Conservation (phyloP, 2,329 filamentous ascomycete genomes). For the Hypocrella siamensis region DNA sequence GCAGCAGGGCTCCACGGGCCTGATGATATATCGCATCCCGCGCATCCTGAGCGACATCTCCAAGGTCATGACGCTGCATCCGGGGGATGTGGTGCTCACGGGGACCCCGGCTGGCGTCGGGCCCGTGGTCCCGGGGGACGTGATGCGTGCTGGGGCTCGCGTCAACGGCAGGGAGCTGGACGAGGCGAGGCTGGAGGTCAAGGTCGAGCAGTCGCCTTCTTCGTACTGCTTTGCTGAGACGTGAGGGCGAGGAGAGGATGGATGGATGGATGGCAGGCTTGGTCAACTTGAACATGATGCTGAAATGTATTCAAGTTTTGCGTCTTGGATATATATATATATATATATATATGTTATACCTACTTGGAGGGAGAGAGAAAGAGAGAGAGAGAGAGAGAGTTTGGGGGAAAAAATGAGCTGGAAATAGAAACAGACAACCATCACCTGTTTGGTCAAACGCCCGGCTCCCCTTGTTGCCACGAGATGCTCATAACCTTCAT, state of each 20-base stretch:
- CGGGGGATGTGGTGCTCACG: slow-evolving; percentile 88
- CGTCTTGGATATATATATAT: background rate
- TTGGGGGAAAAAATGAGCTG: background rate
- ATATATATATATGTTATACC: background rate
- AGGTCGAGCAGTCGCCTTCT: slow-evolving; percentile 63
- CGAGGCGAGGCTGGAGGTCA: slow-evolving; percentile 71
- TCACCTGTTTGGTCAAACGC: background rate
- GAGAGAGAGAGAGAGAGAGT: background rate
- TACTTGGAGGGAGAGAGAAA: no score
- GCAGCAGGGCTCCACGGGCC: slow-evolving; percentile 76
- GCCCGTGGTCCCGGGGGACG: slow-evolving; percentile 66
- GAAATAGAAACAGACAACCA: background rate
- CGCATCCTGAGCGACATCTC: slow-evolving; percentile 81
- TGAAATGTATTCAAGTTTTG: background rate
- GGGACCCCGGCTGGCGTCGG: slow-evolving; percentile 95
- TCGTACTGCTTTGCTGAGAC: slow-evolving; percentile 66
- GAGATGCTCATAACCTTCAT: no score
- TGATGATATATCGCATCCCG: slow-evolving; percentile 90
- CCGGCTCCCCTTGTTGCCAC: background rate
- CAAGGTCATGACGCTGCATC: slow-evolving; percentile 83
- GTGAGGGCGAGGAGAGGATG: slow-evolving; percentile 16
- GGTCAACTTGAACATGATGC: background rate
- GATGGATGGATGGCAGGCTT: background rate
- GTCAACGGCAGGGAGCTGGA: slow-evolving; percentile 70
- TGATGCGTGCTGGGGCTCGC: slow-evolving; percentile 70